These are phyloP conservation scores for Iris macrosiphon DNA, from an alignment of 106 monocot genomes.

Conservation along the genomic window DNA sequence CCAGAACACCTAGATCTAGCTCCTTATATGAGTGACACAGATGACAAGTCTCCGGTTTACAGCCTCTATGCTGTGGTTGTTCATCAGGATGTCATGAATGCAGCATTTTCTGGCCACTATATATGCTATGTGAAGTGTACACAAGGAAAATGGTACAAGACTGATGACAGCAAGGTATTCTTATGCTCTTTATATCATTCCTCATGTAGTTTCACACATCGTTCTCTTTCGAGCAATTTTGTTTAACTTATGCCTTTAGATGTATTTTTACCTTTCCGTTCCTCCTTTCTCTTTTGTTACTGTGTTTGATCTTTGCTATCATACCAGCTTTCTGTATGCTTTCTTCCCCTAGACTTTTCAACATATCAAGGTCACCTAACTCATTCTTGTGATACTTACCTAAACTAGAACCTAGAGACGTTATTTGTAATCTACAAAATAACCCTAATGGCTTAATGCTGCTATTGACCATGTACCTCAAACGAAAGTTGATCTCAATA, in stretches of 20 bases:
- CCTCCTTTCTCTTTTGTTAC: neutral
- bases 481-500: too few relatives aligned
- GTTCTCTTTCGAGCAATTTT: too few relatives aligned
- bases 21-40: constrained; percentile 37
- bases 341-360: too few relatives aligned
- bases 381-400: too few relatives aligned
- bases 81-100: constrained; percentile 83
- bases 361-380: too few relatives aligned
- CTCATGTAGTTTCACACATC: neutral
- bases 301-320: neutral
- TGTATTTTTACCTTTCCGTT: neutral
- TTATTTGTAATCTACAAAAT: too few relatives aligned
- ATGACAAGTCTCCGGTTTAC: constrained; percentile 46
- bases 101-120: constrained; percentile 87
- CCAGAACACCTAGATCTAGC: constrained; percentile 44
- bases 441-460: too few relatives aligned
- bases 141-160: constrained; percentile 69
- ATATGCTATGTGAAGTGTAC: constrained; percentile 73
- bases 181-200: neutral
- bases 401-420: too few relatives aligned
- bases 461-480: too few relatives aligned
- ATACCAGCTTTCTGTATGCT: neutral
- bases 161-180: constrained; percentile 78
- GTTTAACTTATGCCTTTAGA: neutral
- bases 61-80: constrained; percentile 85